These are phyloP conservation scores for Smallanthus sonchifolius DNA, from an alignment of 129 eudicot genomes.

Conservation along the genomic window DNA sequence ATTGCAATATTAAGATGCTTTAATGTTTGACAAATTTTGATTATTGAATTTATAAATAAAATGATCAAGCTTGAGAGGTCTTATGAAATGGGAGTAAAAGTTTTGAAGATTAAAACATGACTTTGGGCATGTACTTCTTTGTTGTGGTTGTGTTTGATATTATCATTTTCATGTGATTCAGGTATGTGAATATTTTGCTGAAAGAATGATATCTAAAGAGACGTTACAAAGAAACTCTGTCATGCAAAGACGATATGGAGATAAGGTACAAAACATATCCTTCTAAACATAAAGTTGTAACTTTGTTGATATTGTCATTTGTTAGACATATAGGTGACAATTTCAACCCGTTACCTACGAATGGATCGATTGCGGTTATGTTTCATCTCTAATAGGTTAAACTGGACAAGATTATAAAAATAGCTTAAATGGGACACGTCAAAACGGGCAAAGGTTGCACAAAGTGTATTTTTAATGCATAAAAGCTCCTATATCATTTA, in stretches of 20 bases:
- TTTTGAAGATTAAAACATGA: too few species aligned
- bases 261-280: constrained; percentile 37
- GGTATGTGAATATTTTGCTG: constrained; percentile 69
- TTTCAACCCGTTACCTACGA: not conserved
- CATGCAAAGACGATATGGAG: constrained; percentile 55
- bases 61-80: not conserved
- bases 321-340: not conserved
- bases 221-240: constrained; percentile 64
- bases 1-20: not conserved
- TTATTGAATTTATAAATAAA: not conserved
- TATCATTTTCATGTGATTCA: constrained; percentile 26
- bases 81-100: not conserved
- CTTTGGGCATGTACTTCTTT: not conserved
- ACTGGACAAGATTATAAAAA: not conserved
- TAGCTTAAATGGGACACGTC: too few species aligned
- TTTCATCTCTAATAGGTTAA: not conserved
- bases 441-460: not conserved
- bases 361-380: not conserved
- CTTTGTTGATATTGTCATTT: not conserved
- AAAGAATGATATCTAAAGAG: constrained; percentile 77
- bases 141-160: constrained; percentile 7
- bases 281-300: not conserved
- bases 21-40: not conserved
- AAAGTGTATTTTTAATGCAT: not conserved
- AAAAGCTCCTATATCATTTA: not conserved